These are phyloP conservation scores for Leccinum truebloodii DNA, from an alignment of 768 basidiomycete species.

Conservation along the genomic window DNA sequence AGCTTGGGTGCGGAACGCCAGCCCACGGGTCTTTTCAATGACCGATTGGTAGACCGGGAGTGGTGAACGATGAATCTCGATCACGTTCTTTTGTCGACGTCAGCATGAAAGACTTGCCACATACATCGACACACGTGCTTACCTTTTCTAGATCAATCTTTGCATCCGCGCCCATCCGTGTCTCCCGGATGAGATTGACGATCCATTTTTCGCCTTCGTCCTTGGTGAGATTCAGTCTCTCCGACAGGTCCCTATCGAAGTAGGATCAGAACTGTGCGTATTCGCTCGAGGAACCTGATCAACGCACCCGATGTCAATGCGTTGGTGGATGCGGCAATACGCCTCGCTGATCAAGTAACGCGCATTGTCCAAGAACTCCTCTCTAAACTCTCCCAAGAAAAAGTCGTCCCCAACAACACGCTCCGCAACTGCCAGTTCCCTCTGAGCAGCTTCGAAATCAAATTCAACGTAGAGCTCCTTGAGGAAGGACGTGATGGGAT, in stretches of 20 bases:
- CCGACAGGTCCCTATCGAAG: constrained; percentile 75
- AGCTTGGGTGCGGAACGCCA: constrained; percentile 89
- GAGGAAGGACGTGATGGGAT: constrained; percentile 91
- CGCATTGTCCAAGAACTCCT: constrained; percentile 96
- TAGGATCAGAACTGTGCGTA: background rate
- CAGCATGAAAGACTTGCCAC: constrained; percentile 6
- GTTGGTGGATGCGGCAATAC: constrained; percentile 95
- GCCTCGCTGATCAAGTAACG: constrained; percentile 95
- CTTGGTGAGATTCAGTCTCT: constrained; percentile 87
- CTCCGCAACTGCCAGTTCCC: constrained; percentile 74
- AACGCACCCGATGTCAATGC: constrained; percentile 80
- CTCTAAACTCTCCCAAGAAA: constrained; percentile 87
- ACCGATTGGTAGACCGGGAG: constrained; percentile 90
- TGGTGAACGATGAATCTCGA: constrained; percentile 90
- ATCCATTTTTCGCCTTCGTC: constrained; percentile 99
- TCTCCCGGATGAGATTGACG: constrained; percentile 97
- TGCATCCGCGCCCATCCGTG: constrained; percentile 93
- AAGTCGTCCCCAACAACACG: constrained; percentile 89
- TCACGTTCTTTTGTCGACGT: constrained; percentile 72
- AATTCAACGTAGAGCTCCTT: constrained; percentile 94
- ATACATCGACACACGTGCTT: background rate
- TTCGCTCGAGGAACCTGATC: background rate
- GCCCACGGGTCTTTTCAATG: constrained; percentile 92
- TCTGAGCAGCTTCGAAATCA: constrained; percentile 94
- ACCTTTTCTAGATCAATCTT: constrained; percentile 98